These are phyloP conservation scores for Singerocomus inundabilis DNA, from an alignment of 1,284 basidiomycete genomes.

Conservation along the genomic window DNA sequence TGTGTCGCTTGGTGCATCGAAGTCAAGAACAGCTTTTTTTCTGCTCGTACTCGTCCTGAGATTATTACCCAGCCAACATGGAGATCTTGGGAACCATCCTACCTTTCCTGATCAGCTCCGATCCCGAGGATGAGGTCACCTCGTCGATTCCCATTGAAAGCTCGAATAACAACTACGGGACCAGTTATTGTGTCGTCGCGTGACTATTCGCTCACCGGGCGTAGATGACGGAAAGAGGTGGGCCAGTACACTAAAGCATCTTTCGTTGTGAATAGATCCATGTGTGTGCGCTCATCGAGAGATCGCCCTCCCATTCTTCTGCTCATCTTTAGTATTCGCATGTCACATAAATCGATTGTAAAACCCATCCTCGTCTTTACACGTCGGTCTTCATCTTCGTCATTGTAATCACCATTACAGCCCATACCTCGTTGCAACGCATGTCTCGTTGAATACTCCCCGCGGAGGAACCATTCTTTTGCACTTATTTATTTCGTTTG, in stretches of 20 bases:
- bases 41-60: background rate
- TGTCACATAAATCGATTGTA: slow-evolving; percentile 4
- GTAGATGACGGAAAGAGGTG: background rate
- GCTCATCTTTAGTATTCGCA: slow-evolving; percentile 8
- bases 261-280: slow-evolving; percentile 24
- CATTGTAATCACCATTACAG: slow-evolving; percentile 4
- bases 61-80: slow-evolving; percentile 12
- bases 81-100: slow-evolving; percentile 21
- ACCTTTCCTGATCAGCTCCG: slow-evolving; percentile 13
- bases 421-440: slow-evolving; percentile 1
- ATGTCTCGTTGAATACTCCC: background rate
- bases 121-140: background rate
- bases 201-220: slow-evolving; percentile 6
- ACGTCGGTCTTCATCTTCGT: background rate
- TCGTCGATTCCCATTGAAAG: slow-evolving; percentile 17
- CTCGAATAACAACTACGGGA: background rate
- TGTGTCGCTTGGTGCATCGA: too few species aligned
- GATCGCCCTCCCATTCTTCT: slow-evolving; percentile 10
- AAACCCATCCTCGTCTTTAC: slow-evolving; percentile 2
- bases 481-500: slow-evolving; percentile 18
- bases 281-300: background rate
- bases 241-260: background rate
- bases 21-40: background rate
- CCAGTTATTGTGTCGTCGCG: slow-evolving; percentile 21
- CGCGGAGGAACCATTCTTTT: slow-evolving; percentile 1